Percentiles rank a stretch among this genome's conserved stretches.
Evolutionary conservation across 1,284 basidiomycete genomes (phyloP).

Genomic region (Fomitopsis palustris): DNA sequence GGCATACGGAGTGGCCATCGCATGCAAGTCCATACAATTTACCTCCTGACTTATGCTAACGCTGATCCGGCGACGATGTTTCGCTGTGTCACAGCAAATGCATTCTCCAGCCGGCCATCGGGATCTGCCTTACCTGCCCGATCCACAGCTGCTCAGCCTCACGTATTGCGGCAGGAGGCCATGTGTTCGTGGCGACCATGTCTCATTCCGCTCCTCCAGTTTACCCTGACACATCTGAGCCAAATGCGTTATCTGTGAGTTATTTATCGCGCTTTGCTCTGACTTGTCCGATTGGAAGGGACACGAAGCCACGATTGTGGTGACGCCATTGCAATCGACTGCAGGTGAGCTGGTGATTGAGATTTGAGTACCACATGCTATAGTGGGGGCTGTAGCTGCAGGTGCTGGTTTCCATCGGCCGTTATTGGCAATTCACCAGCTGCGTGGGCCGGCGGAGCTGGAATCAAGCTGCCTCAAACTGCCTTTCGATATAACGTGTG

Average conservation of each 20-base stretch:
- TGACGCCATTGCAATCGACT: neutral
- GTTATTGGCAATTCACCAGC: too few relatives aligned
- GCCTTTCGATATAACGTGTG: neutral
- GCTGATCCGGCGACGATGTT: slow-evolving; percentile 2
- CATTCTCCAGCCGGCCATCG: slow-evolving; percentile 1
- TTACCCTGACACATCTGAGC: neutral
- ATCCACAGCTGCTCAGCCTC: neutral
- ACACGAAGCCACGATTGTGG: neutral
- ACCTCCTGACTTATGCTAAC: slow-evolving; percentile 1
- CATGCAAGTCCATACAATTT: neutral
- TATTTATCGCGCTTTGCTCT: neutral
- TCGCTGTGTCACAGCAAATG: neutral
- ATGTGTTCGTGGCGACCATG: neutral
- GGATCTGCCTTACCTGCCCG: neutral
- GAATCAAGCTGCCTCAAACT: neutral
- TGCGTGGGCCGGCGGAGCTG: neutral
- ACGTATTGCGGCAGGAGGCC: neutral
- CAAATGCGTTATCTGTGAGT: neutral
- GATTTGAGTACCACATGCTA: neutral
- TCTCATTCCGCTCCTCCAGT: neutral
- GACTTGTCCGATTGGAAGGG: neutral
- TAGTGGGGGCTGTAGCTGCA: neutral
- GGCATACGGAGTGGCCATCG: neutral
- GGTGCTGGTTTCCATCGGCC: too few relatives aligned
- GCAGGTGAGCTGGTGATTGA: neutral